A percentile compares a stretch with the other conserved stretches of the same genome.
Evolutionary conservation across 176 grass and related monocot species (phyloP).

Genomic region (Triticum urartu): DNA sequence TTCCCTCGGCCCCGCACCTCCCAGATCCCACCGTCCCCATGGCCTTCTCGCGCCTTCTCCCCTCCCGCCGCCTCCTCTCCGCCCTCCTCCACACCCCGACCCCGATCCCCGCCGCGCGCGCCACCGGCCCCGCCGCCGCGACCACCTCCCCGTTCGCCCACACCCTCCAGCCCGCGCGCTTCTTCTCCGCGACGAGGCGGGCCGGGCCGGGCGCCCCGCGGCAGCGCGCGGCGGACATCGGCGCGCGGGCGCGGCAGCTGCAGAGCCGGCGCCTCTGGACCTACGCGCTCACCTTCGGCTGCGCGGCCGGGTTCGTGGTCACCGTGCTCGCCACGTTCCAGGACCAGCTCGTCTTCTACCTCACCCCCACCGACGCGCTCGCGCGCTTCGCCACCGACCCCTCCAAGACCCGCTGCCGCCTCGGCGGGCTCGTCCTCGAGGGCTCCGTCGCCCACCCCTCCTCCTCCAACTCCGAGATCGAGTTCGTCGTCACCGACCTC

Average conservation of each 20-base stretch:
- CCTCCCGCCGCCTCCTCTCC: conserved; percentile 58
- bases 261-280: conserved; percentile 91
- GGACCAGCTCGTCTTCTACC: conserved; percentile 96
- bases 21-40: conserved; percentile 42
- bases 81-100: conserved; percentile 39
- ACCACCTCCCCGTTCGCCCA: not conserved
- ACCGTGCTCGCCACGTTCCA: conserved; percentile 89
- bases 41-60: conserved; percentile 50
- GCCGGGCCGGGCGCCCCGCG: conserved; percentile 22
- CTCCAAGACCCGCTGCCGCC: conserved; percentile 64
- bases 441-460: conserved; percentile 74
- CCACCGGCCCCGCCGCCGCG: not conserved
- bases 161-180: not conserved
- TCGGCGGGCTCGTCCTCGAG: conserved; percentile 90
- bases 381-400: conserved; percentile 56
- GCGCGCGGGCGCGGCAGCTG: conserved; percentile 82
- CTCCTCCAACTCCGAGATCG: conserved; percentile 61
- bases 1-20: not conserved
- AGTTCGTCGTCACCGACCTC: conserved; percentile 97
- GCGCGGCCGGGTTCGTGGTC: conserved; percentile 86
- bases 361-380: conserved; percentile 82
- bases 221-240: conserved; percentile 68
- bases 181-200: conserved; percentile 41
- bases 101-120: conserved; percentile 1
- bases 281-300: conserved; percentile 91